These are phyloP conservation scores for Pleurotus eryngii DNA, from an alignment of 768 basidiomycete species.

Conservation along the genomic window DNA sequence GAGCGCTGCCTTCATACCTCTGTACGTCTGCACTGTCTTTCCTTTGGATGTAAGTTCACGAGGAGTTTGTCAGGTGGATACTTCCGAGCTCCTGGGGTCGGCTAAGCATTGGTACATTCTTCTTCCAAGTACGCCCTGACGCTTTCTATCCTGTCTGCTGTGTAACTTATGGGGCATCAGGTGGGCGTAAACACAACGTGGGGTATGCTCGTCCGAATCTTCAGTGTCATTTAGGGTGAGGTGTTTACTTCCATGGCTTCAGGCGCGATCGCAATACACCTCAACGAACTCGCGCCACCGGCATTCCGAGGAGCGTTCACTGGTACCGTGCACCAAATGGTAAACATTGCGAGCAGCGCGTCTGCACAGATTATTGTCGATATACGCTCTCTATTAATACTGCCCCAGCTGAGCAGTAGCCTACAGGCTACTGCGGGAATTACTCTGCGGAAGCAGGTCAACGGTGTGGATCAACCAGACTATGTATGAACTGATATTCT, in stretches of 20 bases:
- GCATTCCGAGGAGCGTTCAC: constrained; percentile 67
- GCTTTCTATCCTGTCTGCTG: not conserved
- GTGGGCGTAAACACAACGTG: constrained; percentile 69
- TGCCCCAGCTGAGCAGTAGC: not conserved
- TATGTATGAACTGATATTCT: constrained; percentile 5
- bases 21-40: constrained; percentile 5
- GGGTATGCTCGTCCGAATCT: constrained; percentile 28
- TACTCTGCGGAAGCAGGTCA: constrained; percentile 6
- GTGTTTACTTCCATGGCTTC: not conserved
- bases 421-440: constrained; percentile 11
- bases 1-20: constrained; percentile 12
- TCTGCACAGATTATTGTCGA: constrained; percentile 14
- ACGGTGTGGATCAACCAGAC: constrained; percentile 12
- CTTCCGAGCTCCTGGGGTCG: constrained; percentile 49
- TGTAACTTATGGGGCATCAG: constrained; percentile 23
- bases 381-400: not conserved
- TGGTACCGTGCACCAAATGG: constrained; percentile 63
- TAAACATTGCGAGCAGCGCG: constrained; percentile 34
- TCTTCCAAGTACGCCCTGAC: constrained; percentile 25
- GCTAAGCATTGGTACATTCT: constrained; percentile 65
- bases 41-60: not conserved
- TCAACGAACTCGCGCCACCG: constrained; percentile 62
- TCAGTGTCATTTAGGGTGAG: not conserved
- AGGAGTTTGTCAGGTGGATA: constrained; percentile 45
- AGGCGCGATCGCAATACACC: constrained; percentile 44